Base-by-base conservation (phyloP, 805 yeast species). In the Pichia occidentalis region DNA sequence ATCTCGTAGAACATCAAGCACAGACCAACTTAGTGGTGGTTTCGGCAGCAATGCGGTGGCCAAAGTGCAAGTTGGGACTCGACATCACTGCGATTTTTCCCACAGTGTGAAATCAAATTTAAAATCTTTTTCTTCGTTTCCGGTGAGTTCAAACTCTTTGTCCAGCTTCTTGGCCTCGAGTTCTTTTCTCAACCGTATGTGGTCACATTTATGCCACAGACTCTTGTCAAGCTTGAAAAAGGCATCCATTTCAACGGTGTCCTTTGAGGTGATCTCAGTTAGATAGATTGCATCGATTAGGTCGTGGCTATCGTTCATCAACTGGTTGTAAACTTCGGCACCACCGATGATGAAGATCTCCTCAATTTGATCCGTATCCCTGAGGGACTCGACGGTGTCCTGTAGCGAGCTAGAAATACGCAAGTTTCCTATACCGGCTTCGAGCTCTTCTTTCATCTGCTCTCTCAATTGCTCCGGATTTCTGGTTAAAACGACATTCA, bases 341-440 rank as follows among this genome's bases (percentile, higher is more conserved):
- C 98, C 98, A 3, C 98, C 98, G 45, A 92, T 90, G 19, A 92
- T 71, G 53, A 78, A 92, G 1, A 92, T 68, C 33, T 74, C 73
- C 34, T 76, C 82, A 16, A 80, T 54, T 2, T 51, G 45, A 4
- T 51, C 45, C 32, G 44, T 21, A 9, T 53, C 47, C n/a, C 19
- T 17, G n/a, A 71, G 44, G 10, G 48, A 40, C 0, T 53, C 44
- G 7, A 76, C 43, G 0, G 81, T 75, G 1, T 59, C 59, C 5
- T 63, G 59, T 13, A 78, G 49, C 1, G 78, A 68, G 22, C 60
- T 54, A 14, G 73, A 70, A 2, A 61, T 28, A 6, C 34, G 34
- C 23, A 59, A 37, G 11, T 34, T 24, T 8, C 43, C 48, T 6
- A 47, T 33, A 23, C 52, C 41, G 16, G 29, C 40, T 6, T 25